Evolutionary conservation across 352 stramenopile species (phyloP), one percentile per base, ranked within the genome.

Genomic region (Thalassiosira ordinaria): DNA sequence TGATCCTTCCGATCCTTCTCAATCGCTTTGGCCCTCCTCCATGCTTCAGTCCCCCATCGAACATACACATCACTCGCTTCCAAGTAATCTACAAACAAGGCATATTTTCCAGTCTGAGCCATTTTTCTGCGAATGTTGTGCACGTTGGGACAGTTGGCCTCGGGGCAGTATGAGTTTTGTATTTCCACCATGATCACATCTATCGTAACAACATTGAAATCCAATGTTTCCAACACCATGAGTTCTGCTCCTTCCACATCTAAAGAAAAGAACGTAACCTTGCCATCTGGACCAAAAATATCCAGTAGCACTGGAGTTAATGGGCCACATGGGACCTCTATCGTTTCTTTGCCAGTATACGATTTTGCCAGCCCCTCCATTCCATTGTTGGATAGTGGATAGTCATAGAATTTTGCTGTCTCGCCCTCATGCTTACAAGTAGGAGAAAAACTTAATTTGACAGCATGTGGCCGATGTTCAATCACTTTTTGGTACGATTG

Each of bases 231-330:
- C 65, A 92, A 62, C 0, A 91, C 78, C 24, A 82, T 46, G 9
- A 74, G 22, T 66, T 92, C 86, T 3, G 84, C 78, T 26, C 86
- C 86, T 74, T 92, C 86, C n/a, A 92, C 82, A 71, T 92, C 86
- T 26, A 92, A 60, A 6, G 78, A 90, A 14, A 90, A 83, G 31
- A 91, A 91, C 18, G 61, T 61, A 16, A 89, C 66, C 29, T 47
- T 56, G 13, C 35, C 24, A 31, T 82, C n/a, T n/a, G n/a, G n/a
- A n/a, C n/a, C 26, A 61, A 89, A 89, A 22, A 87, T 44, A 51
- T 89, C 67, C 11, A 59, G 13, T 26, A 90, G 33, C 0, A 84
- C 52, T 18, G 53, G 59, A 47, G 59, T 81, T 16, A 89, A 61
- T 27, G 65, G 64, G 33, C 73, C 82, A 65, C 85, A 91, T 16